A percentile compares a stretch with the other conserved stretches of the same genome.
phyloP scores from a whole-genome alignment of 2,329 filamentous ascomycete species.

The Venturia oleaginea region DNA sequence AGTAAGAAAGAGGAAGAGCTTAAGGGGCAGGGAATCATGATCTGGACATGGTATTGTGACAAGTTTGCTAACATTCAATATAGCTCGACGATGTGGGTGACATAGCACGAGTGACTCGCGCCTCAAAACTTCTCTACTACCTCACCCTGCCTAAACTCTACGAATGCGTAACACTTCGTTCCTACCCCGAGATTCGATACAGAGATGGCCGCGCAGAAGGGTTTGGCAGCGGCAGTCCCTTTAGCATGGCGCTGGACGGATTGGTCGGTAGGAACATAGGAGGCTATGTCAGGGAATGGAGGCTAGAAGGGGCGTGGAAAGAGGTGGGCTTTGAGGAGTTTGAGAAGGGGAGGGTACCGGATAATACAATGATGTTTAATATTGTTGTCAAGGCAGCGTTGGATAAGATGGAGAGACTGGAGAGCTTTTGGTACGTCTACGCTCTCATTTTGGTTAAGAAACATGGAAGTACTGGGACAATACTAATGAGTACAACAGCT shows the following conservation, averaged over 20 bases:
- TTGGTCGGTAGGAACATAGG: constrained; percentile 48
- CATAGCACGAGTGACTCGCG: constrained; percentile 50
- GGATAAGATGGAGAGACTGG: constrained; percentile 48
- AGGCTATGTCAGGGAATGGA: constrained; percentile 43
- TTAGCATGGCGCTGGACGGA: constrained; percentile 54
- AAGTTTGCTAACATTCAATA: not conserved
- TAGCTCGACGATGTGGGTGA: constrained; percentile 50
- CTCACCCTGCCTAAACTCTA: constrained; percentile 56
- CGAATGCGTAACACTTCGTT: constrained; percentile 45
- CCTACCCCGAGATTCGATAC: constrained; percentile 51
- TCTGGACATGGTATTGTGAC: not conserved
- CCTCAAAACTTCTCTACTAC: constrained; percentile 54
- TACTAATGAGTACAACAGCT: constrained; percentile 28
- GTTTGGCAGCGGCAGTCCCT: constrained; percentile 53
- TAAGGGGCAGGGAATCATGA: not conserved
- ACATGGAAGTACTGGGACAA: not conserved
- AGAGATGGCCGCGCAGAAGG: constrained; percentile 49
- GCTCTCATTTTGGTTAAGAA: not conserved
- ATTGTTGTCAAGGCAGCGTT: constrained; percentile 49
- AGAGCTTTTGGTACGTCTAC: constrained; percentile 40
- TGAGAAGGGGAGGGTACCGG: constrained; percentile 50
- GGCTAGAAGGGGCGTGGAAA: constrained; percentile 47
- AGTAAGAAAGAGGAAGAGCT: not conserved
- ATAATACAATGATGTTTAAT: constrained; percentile 55
- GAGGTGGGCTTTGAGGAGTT: constrained; percentile 50